These are phyloP conservation scores for Heliamphora ciliata DNA, from an alignment of 179 eudicot species.

Conservation along the genomic window DNA sequence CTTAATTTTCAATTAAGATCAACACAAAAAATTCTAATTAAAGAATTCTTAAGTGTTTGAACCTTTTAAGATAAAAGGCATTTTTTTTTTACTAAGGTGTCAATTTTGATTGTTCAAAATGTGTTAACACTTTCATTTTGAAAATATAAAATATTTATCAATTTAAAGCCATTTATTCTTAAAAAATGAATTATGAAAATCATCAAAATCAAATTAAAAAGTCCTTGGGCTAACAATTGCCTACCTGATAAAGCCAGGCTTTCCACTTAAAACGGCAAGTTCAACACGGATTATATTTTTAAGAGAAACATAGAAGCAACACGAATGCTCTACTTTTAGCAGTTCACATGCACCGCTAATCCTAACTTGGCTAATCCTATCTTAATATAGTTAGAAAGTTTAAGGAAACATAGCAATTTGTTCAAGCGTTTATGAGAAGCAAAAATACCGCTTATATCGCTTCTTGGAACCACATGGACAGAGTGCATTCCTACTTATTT, in stretches of 20 bases:
- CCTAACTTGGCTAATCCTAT: not conserved
- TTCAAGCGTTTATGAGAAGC: slow-evolving; percentile 1
- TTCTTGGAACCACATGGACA: slow-evolving; percentile 93
- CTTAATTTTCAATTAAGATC: too few species aligned
- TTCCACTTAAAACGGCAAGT: not conserved
- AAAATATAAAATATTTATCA: too few species aligned
- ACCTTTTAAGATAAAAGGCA: too few species aligned
- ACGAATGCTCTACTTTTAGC: not conserved
- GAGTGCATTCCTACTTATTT: slow-evolving; percentile 75
- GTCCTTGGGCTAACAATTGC: not conserved
- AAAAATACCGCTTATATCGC: slow-evolving; percentile 65
- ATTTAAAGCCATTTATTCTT: too few species aligned
- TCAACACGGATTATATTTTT: not conserved
- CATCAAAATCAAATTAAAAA: too few species aligned
- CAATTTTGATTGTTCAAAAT: too few species aligned
- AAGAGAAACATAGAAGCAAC: not conserved
- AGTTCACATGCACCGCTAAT: not conserved
- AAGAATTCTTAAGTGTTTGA: too few species aligned
- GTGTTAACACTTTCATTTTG: too few species aligned
- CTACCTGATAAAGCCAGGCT: slow-evolving; percentile 1
- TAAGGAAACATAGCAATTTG: not conserved
- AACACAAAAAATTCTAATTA: too few species aligned
- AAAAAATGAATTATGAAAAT: too few species aligned
- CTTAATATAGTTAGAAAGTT: not conserved
- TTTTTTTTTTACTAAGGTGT: too few species aligned